Percentiles rank a stretch among this genome's conserved stretches.
Conservation (phyloP, 1,139 yeast species). For the Lodderomyces orthopsilosis region DNA sequence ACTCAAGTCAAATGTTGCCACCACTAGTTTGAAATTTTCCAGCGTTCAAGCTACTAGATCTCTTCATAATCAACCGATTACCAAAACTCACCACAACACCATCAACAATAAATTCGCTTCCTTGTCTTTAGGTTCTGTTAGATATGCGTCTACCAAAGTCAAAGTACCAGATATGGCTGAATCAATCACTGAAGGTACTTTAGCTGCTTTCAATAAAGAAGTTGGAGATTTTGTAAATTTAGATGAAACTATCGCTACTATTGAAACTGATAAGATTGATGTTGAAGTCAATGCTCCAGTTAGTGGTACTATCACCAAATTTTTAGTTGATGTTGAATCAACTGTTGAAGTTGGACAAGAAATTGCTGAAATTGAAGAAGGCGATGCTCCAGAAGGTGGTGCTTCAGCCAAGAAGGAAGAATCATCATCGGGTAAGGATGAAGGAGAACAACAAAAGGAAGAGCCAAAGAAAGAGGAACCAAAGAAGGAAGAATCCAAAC, state of each 20-base stretch:
- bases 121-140: slow-evolving; percentile 16
- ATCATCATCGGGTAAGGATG: slow-evolving; percentile 39
- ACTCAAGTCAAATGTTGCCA: slow-evolving; percentile 4
- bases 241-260: slow-evolving; percentile 94
- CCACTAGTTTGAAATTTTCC: slow-evolving; percentile 11
- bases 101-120: slow-evolving; percentile 4
- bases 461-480: slow-evolving; percentile 30
- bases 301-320: slow-evolving; percentile 84
- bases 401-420: slow-evolving; percentile 28
- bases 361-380: slow-evolving; percentile 84
- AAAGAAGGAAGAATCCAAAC: slow-evolving; percentile 51
- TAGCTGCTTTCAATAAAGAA: slow-evolving; percentile 70
- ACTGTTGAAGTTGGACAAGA: slow-evolving; percentile 98
- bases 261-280: slow-evolving; percentile 97
- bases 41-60: slow-evolving; percentile 13
- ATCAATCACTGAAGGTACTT: slow-evolving; percentile 95
- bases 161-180: slow-evolving; percentile 99
- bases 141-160: slow-evolving; percentile 52
- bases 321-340: slow-evolving; percentile 81
- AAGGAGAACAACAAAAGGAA: slow-evolving; percentile 19
- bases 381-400: slow-evolving; percentile 74
- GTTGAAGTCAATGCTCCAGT: slow-evolving; percentile 95
- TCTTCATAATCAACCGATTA: slow-evolving; percentile 9
- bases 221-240: slow-evolving; percentile 87
- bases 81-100: neutral